These are phyloP conservation scores for Microthlaspi erraticum DNA, from an alignment of 345 rosid species.

Conservation along the genomic window DNA sequence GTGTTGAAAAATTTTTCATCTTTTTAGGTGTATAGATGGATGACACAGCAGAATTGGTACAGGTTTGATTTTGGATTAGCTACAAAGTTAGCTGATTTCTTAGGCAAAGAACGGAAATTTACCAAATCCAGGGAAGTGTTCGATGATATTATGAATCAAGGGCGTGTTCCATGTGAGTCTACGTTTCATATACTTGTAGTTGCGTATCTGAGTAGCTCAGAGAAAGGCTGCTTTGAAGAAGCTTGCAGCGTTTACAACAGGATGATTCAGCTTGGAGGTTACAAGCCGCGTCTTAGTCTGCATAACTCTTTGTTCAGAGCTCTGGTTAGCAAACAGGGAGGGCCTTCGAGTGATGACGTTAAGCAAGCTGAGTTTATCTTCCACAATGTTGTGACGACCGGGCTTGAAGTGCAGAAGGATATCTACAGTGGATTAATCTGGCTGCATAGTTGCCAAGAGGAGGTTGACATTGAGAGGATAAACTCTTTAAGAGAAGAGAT, in stretches of 20 bases:
- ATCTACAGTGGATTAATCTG: constrained; percentile 73
- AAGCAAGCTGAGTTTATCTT: constrained; percentile 87
- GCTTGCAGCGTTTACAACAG: constrained; percentile 83
- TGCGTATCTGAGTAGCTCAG: constrained; percentile 77
- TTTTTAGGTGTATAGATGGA: constrained; percentile 90
- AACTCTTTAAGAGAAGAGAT: constrained; percentile 63
- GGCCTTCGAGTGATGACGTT: constrained; percentile 57
- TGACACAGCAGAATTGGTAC: constrained; percentile 86
- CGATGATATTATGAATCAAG: constrained; percentile 82
- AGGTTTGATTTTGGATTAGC: constrained; percentile 84
- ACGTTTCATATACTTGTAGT: constrained; percentile 82
- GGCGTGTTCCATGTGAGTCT: constrained; percentile 87
- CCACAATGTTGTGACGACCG: constrained; percentile 68
- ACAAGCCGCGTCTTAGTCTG: constrained; percentile 66
- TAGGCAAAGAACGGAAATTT: constrained; percentile 82
- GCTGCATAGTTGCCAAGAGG: constrained; percentile 86
- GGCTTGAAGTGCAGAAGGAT: constrained; percentile 76
- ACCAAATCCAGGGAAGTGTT: constrained; percentile 79
- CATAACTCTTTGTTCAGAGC: constrained; percentile 85
- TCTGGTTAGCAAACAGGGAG: constrained; percentile 62
- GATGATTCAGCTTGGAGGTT: constrained; percentile 94
- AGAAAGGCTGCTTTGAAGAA: constrained; percentile 72
- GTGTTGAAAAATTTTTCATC: constrained; percentile 31
- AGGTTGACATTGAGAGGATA: constrained; percentile 62
- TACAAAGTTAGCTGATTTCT: constrained; percentile 80